Evolutionary conservation across 192 early-diverging fungal species (phyloP).

Genomic region (Coemansia sp.): DNA sequence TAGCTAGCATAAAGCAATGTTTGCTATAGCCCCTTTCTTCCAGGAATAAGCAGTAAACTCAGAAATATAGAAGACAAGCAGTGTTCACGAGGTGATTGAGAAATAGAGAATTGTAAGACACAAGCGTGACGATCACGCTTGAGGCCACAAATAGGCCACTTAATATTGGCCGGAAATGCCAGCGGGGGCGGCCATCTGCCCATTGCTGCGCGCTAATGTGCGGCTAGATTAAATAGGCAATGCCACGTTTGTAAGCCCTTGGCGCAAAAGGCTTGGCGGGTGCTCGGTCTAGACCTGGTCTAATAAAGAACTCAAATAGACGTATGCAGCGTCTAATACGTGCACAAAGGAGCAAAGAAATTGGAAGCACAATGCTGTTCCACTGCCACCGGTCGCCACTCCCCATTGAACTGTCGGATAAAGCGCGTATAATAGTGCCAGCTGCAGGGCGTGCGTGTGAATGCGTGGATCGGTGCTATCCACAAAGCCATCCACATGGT

Average conservation of each 20-base stretch:
- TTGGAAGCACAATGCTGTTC: too few species aligned
- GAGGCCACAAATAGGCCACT: conserved; percentile 5
- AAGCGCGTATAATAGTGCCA: not conserved
- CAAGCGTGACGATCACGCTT: conserved; percentile 10
- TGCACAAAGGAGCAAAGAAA: not conserved
- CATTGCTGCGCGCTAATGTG: conserved; percentile 11
- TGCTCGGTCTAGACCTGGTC: not conserved
- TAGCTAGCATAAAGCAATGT: not conserved
- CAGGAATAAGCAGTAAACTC: conserved; percentile 11
- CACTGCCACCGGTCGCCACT: not conserved
- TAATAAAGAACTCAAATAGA: not conserved
- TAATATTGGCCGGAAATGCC: conserved; percentile 7
- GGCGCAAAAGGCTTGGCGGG: not conserved
- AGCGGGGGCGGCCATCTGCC: conserved; percentile 6
- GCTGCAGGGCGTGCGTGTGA: not conserved
- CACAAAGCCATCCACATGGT: not conserved
- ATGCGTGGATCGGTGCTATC: not conserved
- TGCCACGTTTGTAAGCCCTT: too few species aligned
- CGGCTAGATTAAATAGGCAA: conserved; percentile 4
- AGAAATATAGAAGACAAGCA: conserved; percentile 8
- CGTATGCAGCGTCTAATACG: too few species aligned
- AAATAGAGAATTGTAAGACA: conserved; percentile 5
- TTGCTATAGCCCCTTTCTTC: conserved; percentile 1
- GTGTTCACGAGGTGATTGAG: conserved; percentile 1
- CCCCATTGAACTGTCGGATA: not conserved